phyloP scores from a whole-genome alignment of 2,329 filamentous ascomycete genomes.

The Hymenoscyphus infarciens region DNA sequence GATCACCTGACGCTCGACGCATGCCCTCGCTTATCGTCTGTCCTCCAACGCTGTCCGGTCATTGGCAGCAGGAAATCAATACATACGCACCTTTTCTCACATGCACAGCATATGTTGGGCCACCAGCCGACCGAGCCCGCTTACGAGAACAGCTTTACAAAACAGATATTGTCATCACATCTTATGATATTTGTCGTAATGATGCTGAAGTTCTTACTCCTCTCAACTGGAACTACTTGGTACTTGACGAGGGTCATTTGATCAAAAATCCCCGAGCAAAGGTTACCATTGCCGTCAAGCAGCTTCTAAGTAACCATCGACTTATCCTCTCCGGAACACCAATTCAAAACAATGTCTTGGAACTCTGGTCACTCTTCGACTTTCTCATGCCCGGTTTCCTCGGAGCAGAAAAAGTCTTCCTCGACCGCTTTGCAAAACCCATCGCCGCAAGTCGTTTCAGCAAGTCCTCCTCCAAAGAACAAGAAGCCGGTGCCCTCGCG shows the following conservation, averaged over 20 bases:
- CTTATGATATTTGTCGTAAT: constrained; percentile 96
- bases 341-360: constrained; percentile 95
- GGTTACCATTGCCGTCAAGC: constrained; percentile 89
- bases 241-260: constrained; percentile 93
- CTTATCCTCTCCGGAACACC: constrained; percentile 95
- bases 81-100: constrained; percentile 92
- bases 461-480: constrained; percentile 97
- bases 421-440: constrained; percentile 87
- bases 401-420: constrained; percentile 88
- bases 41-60: constrained; percentile 90
- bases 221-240: constrained; percentile 94
- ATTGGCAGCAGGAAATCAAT: constrained; percentile 98
- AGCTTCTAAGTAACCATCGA: constrained; percentile 84
- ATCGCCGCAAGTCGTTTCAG: constrained; percentile 90
- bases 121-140: constrained; percentile 73
- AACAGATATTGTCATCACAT: constrained; percentile 93
- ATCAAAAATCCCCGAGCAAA: constrained; percentile 99
- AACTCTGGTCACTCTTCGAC: constrained; percentile 97
- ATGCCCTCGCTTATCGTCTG: constrained; percentile 93
- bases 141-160: constrained; percentile 66
- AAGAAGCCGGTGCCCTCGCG: constrained; percentile 91
- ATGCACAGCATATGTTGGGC: constrained; percentile 86
- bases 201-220: constrained; percentile 81
- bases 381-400: constrained; percentile 99
- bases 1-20: constrained; percentile 70